Evolutionary conservation across 129 eudicot species (phyloP), one percentile per base, ranked within the genome.

Genomic region (Cynara cardunculus): DNA sequence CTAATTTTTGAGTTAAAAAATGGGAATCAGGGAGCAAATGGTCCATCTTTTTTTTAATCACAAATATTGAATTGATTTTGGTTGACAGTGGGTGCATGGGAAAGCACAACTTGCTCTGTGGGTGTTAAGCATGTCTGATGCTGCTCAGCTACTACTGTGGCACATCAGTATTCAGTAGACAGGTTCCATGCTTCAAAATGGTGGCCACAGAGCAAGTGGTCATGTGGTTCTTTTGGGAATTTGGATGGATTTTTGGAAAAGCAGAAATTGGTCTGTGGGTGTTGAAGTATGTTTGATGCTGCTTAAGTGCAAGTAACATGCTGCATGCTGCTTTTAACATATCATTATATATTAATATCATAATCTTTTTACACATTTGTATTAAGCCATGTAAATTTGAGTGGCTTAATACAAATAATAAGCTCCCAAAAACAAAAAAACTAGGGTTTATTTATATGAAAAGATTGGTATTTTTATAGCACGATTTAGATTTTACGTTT

Each of bases 21-120:
- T 24, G 4, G 77, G 77, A 76, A 59, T 59, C 13, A 34, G 67
- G 73, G 80, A 74, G 72, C 85, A 74, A 74, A 69, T 74, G 53
- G 80, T 81, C 59, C 64, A 31, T 71, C 65, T 69, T 66, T 1
- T 25, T 44, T 66, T 1, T 35, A 7, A 22, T 41, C 35, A 49
- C 53, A 74, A 69, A 31, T 24, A 10, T 25, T 30, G 11, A 39
- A 62, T 73, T 18, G 27, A 44, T 19, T 64, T 30, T 19, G 27
- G 71, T 18, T 22, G 31, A 82, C 64, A 68, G 44, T 69, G 10
- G 72, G 72, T 41, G 13, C 53, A 41, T 11, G 53, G 53, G 53
- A 41, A 41, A 41, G 16, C 53, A 82, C 71, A 82, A 46, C 61
- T 37, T 82, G 80, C 27, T 75, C 62, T 67, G 73, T 2, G 39